These are phyloP conservation scores for Oidiodendron maius DNA, from an alignment of 495 filamentous ascomycete species.

Conservation along the genomic window DNA sequence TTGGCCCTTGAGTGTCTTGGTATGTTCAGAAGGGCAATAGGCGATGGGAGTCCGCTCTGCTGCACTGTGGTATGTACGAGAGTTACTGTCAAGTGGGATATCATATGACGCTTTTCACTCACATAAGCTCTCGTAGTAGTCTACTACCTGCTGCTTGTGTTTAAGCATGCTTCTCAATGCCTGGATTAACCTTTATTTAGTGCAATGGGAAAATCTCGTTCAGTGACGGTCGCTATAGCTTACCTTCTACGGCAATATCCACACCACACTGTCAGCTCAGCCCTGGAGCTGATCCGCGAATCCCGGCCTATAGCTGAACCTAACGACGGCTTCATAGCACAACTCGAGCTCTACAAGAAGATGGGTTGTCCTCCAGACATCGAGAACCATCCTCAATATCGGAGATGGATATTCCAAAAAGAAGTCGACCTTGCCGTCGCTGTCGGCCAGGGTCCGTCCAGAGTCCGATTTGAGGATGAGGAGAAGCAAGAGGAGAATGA, in stretches of 20 bases:
- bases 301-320: conserved; percentile 72
- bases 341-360: conserved; percentile 78
- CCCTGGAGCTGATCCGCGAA: conserved; percentile 56
- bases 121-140: too few relatives aligned
- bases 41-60: too few relatives aligned
- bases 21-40: too few relatives aligned
- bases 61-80: too few relatives aligned
- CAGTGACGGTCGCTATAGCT: conserved; percentile 75
- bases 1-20: too few relatives aligned
- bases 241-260: conserved; percentile 57
- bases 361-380: conserved; percentile 66
- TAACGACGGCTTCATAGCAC: conserved; percentile 82
- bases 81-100: too few relatives aligned
- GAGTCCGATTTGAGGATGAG: conserved; percentile 84
- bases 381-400: conserved; percentile 67
- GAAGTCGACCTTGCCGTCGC: conserved; percentile 70
- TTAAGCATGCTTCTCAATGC: too few relatives aligned
- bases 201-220: conserved; percentile 94
- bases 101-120: not conserved
- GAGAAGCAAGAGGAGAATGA: conserved; percentile 38
- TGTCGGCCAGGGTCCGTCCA: conserved; percentile 63
- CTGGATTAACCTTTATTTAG: conserved; percentile 48
- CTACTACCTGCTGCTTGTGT: too few relatives aligned
- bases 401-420: conserved; percentile 79
- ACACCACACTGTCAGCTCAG: conserved; percentile 48